These are phyloP conservation scores for Seminavis robusta DNA, from an alignment of 108 stramenopile genomes.

Conservation along the genomic window DNA sequence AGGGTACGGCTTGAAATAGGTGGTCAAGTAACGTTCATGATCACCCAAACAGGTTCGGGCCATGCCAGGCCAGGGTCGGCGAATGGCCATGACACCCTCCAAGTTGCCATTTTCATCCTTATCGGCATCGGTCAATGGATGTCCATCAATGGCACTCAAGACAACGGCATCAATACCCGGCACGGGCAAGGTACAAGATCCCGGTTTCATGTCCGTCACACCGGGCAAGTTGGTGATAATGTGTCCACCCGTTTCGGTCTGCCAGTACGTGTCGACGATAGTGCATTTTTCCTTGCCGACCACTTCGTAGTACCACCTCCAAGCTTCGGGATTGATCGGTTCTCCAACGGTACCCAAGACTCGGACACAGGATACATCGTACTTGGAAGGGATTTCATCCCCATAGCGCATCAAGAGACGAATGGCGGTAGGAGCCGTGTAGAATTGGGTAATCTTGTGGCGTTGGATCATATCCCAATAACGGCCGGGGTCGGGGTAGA, in stretches of 20 bases:
- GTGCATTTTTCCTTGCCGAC: slow-evolving; percentile 86
- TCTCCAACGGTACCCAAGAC: slow-evolving; percentile 97
- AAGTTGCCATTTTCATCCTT: slow-evolving; percentile 49
- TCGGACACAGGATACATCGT: slow-evolving; percentile 82
- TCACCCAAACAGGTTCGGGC: slow-evolving; percentile 93
- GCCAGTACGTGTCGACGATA: slow-evolving; percentile 99
- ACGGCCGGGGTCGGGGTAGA: slow-evolving; percentile 90
- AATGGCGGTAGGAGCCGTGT: slow-evolving; percentile 96
- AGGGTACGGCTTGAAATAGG: slow-evolving; percentile 92
- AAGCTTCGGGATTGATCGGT: slow-evolving; percentile 99
- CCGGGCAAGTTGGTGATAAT: slow-evolving; percentile 93
- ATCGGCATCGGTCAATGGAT: slow-evolving; percentile 26
- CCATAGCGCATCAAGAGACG: slow-evolving; percentile 95
- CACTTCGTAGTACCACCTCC: slow-evolving; percentile 96
- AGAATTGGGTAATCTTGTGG: slow-evolving; percentile 84
- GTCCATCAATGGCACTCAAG: slow-evolving; percentile 82
- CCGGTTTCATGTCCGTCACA: slow-evolving; percentile 94
- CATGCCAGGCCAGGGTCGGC: slow-evolving; percentile 94
- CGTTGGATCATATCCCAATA: slow-evolving; percentile 94
- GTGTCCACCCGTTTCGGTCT: slow-evolving; percentile 98
- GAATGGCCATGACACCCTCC: slow-evolving; percentile 92
- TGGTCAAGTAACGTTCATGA: slow-evolving; percentile 90
- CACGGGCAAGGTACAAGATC: slow-evolving; percentile 89
- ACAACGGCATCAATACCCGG: slow-evolving; percentile 94
- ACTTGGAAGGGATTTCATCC: slow-evolving; percentile 69